Base-by-base conservation (phyloP, 2,329 filamentous ascomycete genomes). In the Pseudogymnoascus sp. region DNA sequence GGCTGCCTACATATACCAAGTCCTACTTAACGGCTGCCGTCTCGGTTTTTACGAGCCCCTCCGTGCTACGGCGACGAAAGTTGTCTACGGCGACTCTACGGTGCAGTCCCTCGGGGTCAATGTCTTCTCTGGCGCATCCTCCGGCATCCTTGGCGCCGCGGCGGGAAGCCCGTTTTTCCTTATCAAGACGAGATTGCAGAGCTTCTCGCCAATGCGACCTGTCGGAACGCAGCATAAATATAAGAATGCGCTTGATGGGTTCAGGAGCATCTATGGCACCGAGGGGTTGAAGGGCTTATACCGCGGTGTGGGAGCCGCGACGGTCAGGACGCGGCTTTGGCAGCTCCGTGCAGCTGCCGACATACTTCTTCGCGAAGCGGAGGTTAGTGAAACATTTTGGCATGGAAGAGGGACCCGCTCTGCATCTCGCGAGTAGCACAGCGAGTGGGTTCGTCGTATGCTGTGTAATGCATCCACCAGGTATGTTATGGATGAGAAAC, bases 171-270 rank as follows among this genome's bases (percentile, higher is more conserved):
- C 95, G 2, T 97, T 99, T 78, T 99, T 99, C 83, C 85, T 99
- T 62, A 89, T 97, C 75, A 99, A 99, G 81, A 99, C 95, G 2
- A 86, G 95, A 45, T 81, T 99, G 63, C 95, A 99, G 77, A 96
- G 91, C 69, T 97, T 84, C 79, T 96, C 92, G 38, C 90, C 93
- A 4, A 95, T 93, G 76, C 82, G 95, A 11, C 95, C 95, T 3
- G 93, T 97, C 45, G 95, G 95, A 62, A 97, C 95, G n/a, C 95
- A 99, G 74, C 95, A 99, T 77, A 82, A 87, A 67, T 99, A 99
- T 78, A 85, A 84, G 68, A 93, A 93, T 75, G 91, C 93, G 0
- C 75, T 87, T 65, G 91, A 99, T 73, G 95, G 93, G 9, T 79
- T 96, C 74, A 79, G 81, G 28, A 86, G 90, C 72, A 97, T 99